These are phyloP conservation scores for Gaultheria prostrata DNA, from an alignment of 148 eudicot species.

Conservation along the genomic window DNA sequence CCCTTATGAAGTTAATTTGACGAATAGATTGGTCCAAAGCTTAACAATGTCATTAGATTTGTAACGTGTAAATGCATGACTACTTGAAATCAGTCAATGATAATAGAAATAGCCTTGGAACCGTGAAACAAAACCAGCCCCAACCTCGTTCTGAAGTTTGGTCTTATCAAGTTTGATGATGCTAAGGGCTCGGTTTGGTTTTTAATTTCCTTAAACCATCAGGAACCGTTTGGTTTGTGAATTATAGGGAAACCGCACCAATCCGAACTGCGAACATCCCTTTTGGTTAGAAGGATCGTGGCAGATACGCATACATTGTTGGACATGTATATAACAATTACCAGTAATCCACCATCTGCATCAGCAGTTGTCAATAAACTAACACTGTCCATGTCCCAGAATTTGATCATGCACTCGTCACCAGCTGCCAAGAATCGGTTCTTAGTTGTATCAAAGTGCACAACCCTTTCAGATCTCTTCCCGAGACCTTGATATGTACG, in stretches of 20 bases:
- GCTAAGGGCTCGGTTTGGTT: too few relatives aligned
- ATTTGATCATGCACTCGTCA: conserved; percentile 67
- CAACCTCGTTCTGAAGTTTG: neutral
- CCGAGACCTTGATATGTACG: conserved; percentile 75
- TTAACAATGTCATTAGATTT: neutral
- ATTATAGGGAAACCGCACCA: neutral
- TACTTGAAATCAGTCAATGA: neutral
- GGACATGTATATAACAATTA: conserved; percentile 26
- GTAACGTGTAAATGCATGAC: neutral
- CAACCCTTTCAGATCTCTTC: conserved; percentile 68
- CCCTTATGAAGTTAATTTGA: neutral
- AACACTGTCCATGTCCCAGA: conserved; percentile 92
- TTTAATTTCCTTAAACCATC: too few relatives aligned
- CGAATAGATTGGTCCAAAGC: neutral
- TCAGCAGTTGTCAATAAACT: conserved; percentile 58
- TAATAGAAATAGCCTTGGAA: neutral
- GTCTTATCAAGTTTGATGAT: neutral
- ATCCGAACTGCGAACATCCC: neutral
- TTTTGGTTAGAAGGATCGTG: conserved; percentile 7
- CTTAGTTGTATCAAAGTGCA: conserved; percentile 89
- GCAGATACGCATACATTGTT: neutral
- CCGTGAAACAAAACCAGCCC: neutral
- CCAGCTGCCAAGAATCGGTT: conserved; percentile 88
- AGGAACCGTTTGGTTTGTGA: neutral
- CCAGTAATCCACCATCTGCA: conserved; percentile 91